phyloP scores from a whole-genome alignment of 176 grass and related monocot genomes.

The Miscanthus lutarioriparius region DNA sequence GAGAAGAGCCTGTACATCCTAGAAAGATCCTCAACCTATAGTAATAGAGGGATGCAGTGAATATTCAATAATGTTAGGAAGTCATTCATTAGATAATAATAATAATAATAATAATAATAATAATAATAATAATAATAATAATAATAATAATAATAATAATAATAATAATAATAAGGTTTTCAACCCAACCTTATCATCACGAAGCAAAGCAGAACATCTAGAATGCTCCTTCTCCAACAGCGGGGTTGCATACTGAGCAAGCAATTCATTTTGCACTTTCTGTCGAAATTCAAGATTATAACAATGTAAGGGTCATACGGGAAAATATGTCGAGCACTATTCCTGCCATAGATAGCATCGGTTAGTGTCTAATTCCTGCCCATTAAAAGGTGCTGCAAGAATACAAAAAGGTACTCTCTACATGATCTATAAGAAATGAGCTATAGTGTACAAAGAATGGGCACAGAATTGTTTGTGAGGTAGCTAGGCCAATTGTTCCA shows the following conservation, averaged over 20 bases:
- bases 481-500: too few species aligned
- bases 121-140: too few species aligned
- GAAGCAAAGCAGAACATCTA: conserved; percentile 86
- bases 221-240: conserved; percentile 96
- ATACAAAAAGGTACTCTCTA: too few species aligned
- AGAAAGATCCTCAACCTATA: conserved; percentile 85
- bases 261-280: conserved; percentile 96
- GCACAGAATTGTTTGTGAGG: too few species aligned
- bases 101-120: too few species aligned
- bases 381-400: too few species aligned
- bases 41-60: conserved; percentile 16
- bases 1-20: conserved; percentile 93
- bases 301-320: neutral
- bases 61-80: neutral
- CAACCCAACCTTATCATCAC: conserved; percentile 81
- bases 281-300: conserved; percentile 31
- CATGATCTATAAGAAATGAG: too few species aligned
- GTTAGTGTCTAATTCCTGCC: too few species aligned
- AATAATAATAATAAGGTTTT: neutral
- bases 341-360: too few species aligned
- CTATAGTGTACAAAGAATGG: too few species aligned
- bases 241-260: conserved; percentile 76
- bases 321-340: neutral
- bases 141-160: too few species aligned
- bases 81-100: neutral